Evolutionary conservation across 805 yeast species (phyloP), one percentile per base, ranked within the genome.

Genomic region (Hermanozyma aechmeae): DNA sequence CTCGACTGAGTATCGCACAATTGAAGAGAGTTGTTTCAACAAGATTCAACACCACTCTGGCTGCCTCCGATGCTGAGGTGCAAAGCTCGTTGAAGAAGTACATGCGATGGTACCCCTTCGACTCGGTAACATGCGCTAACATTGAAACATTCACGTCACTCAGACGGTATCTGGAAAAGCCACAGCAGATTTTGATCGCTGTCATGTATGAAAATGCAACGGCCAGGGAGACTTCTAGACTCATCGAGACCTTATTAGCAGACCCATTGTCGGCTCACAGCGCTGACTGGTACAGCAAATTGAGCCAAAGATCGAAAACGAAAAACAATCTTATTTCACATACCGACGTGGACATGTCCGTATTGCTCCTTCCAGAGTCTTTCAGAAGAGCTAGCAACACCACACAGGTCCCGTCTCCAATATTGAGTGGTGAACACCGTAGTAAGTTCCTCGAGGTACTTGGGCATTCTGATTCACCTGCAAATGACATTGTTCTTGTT

Each of bases 231-330:
- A 28, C 39, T 2, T 51, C 64, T n/a, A 56, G 45, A 28, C 20
- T 62, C n/a, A 24, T 62, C 5, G 64, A 60, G 22, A 33, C 52
- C 3, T 35, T 62, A 8, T 43, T 62, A 23, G 60, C 68, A 1
- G 68, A 62, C 32, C 69, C 69, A 5, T 45, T 62, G 28, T 49
- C 68, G 10, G 43, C 38, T 9, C 40, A 39, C 9, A 58, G 54
- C 33, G 33, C 43, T 14, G n/a, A 19, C 10, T 58, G 67, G 67
- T 56, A 51, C 15, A 27, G 43, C n/a, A 27, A 37, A 16, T 33
- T 62, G 4, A 39, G 24, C 6, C 25, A 28, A 3, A 44, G 68
- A 25, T 16, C 41, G 13, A 32, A 43, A 8, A 17, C 30, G 1
- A 31, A 33, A 7, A 50, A 45, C 25, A 48, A 48, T 29, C 28